Base-by-base conservation (phyloP, 108 stramenopile genomes). In the Nitzschia sp. region DNA sequence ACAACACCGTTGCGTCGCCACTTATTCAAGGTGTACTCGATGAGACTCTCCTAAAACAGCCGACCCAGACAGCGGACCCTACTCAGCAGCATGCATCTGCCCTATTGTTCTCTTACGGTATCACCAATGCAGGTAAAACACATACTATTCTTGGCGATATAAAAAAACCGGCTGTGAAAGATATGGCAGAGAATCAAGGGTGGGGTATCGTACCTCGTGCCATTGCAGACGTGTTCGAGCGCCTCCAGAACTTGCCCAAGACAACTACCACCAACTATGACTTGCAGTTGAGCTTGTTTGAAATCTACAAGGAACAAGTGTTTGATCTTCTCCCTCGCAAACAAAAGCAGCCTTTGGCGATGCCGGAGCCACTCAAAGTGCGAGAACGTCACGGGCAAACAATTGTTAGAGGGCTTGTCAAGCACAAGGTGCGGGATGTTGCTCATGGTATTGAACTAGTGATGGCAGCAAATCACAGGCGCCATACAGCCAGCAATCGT, bases 121-220 rank as follows among this genome's bases (percentile, higher is more conserved):
- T 98, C 43, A 99, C 98, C 12, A 98, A 98, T 69, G 97, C 98
- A 1, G 98, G 98, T 8, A 99, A 98, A 78, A 97, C 97, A 0
- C 84, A 97, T 76, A 99, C 97, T 26, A 89, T 99, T 25, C 90
- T 95, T 67, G 98, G 98, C 8, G 80, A 76, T 63, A 69, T 73
- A 58, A 34, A 34, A 34, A 85, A 52, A 60, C 67, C 66, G 51
- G 51, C 29, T 56, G n/a, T 15, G 29, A 46, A 48, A 22, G 65
- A 78, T 72, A 54, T 62, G 40, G 46, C 75, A 10, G 72, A 89
- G 10, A 34, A 34, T 34, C 29, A 34, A 34, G 29, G 29, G 29
- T 87, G 87, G 83, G 94, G 94, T 0, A 82, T 95, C 65, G 79
- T 95, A 55, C 94, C 94, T 41, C 76, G 94, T 22, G 78, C 89